These are phyloP conservation scores for Irpex lacteus DNA, from an alignment of 1,284 basidiomycete genomes.

Conservation along the genomic window DNA sequence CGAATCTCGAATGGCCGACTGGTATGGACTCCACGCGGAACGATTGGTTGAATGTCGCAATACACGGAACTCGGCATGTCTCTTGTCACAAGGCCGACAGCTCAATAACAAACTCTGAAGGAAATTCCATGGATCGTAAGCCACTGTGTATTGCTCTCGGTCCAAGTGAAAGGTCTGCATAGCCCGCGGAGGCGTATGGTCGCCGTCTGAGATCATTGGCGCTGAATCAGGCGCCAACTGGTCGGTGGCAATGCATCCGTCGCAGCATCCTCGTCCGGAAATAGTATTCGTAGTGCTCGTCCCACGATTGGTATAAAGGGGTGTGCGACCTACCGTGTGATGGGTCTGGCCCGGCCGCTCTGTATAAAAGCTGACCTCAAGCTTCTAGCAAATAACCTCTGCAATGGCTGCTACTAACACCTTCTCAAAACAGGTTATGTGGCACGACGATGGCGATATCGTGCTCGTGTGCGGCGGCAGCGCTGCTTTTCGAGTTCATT, in stretches of 20 bases:
- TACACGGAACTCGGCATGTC: neutral
- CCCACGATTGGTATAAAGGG: neutral
- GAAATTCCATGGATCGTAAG: neutral
- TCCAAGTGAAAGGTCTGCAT: neutral
- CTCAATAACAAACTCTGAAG: neutral
- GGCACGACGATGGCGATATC: constrained; percentile 1
- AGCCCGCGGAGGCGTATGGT: neutral
- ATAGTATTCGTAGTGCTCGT: neutral
- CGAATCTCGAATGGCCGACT: neutral
- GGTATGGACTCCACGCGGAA: neutral
- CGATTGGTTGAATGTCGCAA: neutral
- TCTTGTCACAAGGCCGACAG: neutral
- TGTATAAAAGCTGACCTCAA: neutral
- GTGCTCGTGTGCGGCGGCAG: neutral
- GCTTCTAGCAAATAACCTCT: neutral
- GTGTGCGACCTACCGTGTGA: neutral
- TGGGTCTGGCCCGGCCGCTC: neutral
- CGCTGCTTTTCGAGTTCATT: constrained; percentile 60
- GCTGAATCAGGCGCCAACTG: neutral
- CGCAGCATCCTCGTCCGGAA: neutral
- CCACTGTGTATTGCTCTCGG: neutral
- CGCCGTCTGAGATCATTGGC: neutral
- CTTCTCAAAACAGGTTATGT: neutral
- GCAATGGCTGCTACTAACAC: neutral
- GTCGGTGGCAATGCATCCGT: neutral